These are phyloP conservation scores for Ceratocystis lukuohia DNA, from an alignment of 2,329 filamentous ascomycete species.

Conservation along the genomic window DNA sequence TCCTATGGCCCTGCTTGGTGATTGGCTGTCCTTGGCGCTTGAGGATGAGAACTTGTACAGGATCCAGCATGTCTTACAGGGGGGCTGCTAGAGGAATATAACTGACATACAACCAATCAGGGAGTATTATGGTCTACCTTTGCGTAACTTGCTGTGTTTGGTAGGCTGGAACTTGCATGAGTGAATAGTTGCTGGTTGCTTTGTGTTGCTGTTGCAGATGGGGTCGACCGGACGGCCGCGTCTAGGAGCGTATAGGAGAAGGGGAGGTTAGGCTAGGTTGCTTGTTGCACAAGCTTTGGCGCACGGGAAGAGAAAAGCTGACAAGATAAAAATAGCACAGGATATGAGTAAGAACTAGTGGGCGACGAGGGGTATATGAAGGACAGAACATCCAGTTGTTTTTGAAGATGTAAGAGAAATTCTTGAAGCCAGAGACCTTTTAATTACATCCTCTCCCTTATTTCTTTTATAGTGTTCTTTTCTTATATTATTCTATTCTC, in stretches of 20 bases:
- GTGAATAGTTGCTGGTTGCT: too few species aligned
- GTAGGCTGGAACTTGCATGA: too few species aligned
- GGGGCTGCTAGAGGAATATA: background rate
- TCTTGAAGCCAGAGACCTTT: constrained; percentile 3
- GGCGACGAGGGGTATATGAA: background rate
- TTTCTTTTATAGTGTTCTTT: background rate
- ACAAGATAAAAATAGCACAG: constrained; percentile 5
- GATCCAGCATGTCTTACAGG: background rate
- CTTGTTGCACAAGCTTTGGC: background rate
- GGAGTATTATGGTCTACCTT: background rate
- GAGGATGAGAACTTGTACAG: background rate
- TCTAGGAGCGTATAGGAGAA: background rate
- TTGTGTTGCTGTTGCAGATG: background rate
- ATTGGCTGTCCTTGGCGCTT: constrained; percentile 5
- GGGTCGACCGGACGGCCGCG: background rate
- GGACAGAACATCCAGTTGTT: background rate
- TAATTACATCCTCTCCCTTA: background rate
- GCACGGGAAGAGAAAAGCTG: background rate
- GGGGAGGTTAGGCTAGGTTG: background rate
- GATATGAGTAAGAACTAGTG: background rate
- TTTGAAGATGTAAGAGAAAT: background rate
- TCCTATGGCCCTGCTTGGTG: background rate
- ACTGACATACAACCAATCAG: constrained; percentile 3
- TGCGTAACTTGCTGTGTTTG: too few species aligned
- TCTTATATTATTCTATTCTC: background rate